phyloP scores from a whole-genome alignment of 768 basidiomycete species.

The Lactarius evosmus region DNA sequence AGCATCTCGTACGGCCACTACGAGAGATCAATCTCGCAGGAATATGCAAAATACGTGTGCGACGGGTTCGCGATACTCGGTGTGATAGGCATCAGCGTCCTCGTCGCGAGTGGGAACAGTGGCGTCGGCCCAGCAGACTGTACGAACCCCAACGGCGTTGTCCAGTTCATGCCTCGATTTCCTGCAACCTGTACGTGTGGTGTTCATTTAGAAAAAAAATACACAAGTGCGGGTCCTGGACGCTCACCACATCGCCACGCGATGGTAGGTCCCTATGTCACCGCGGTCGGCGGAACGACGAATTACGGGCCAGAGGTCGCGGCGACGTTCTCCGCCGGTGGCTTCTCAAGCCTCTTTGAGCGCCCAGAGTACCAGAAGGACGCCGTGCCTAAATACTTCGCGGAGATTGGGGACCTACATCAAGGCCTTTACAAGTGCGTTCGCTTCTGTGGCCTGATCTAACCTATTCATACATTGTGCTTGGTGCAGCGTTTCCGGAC shows the following conservation, averaged over 20 bases:
- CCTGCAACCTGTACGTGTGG: neutral
- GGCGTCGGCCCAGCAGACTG: neutral
- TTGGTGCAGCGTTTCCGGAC: neutral
- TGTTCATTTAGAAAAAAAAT: neutral
- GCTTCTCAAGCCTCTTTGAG: too few species aligned
- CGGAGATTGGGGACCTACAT: neutral
- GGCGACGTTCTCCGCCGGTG: too few species aligned
- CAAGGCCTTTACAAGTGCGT: neutral
- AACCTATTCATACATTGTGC: neutral
- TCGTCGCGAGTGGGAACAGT: neutral
- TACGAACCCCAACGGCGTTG: neutral
- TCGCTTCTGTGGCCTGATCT: neutral
- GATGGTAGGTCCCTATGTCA: neutral
- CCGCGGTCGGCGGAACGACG: neutral
- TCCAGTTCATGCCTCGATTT: neutral
- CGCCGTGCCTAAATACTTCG: neutral
- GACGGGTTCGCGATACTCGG: neutral
- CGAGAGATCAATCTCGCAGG: neutral
- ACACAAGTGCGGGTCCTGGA: neutral
- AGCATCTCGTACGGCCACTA: neutral
- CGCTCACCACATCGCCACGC: neutral
- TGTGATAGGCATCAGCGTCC: neutral
- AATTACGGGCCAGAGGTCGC: too few species aligned
- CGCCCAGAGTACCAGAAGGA: neutral
- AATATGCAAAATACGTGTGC: neutral